Percentiles rank a stretch among this genome's conserved stretches.
Conservation (phyloP, 495 filamentous ascomycete species). For the Lineolata rhizophorae region DNA sequence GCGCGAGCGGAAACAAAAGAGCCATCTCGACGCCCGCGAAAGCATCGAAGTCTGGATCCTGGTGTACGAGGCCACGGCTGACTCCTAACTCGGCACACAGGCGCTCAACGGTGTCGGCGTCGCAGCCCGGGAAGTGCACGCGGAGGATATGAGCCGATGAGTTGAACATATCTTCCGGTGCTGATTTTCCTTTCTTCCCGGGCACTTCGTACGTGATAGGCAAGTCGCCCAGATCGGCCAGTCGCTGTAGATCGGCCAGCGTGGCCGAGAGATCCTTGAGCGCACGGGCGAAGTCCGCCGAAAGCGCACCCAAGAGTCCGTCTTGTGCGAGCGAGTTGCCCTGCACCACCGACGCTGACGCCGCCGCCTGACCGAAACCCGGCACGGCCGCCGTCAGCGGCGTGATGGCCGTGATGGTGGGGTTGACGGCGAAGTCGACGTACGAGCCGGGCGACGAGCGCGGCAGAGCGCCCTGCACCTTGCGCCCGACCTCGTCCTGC, state of each 20-base stretch:
- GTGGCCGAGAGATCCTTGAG: constrained; percentile 62
- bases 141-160: constrained; percentile 41
- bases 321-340: constrained; percentile 43
- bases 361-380: constrained; percentile 4
- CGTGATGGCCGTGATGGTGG: constrained; percentile 68
- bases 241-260: constrained; percentile 57
- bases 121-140: constrained; percentile 80
- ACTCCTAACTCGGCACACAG: constrained; percentile 77
- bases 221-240: constrained; percentile 59
- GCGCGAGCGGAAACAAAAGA: constrained; percentile 68
- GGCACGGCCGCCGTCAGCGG: constrained; percentile 23
- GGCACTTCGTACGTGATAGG: constrained; percentile 42
- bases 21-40: constrained; percentile 35
- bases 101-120: constrained; percentile 58
- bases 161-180: too few relatives aligned
- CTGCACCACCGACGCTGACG: not conserved
- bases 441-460: constrained; percentile 45
- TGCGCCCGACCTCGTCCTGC: constrained; percentile 44
- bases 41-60: constrained; percentile 39
- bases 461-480: constrained; percentile 31
- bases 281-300: constrained; percentile 71
- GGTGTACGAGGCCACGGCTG: constrained; percentile 46
- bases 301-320: constrained; percentile 63
- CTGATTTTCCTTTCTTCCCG: too few relatives aligned
- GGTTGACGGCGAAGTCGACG: constrained; percentile 67